phyloP scores from a whole-genome alignment of 306 rosid species.

The Rubus idaeus region DNA sequence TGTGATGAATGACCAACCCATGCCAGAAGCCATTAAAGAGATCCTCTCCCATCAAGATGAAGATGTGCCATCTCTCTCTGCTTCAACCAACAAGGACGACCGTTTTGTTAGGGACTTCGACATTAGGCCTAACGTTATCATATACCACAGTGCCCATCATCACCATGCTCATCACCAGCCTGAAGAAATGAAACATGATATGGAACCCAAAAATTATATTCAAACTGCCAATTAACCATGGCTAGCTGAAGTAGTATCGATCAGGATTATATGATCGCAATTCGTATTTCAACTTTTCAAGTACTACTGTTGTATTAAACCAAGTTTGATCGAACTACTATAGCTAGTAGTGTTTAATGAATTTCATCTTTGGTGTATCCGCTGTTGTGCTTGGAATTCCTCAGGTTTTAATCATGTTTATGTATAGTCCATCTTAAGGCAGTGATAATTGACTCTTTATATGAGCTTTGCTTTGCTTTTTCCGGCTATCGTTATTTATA shows the following conservation, averaged over 20 bases:
- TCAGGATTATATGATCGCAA: neutral
- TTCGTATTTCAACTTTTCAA: neutral
- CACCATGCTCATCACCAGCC: constrained; percentile 1
- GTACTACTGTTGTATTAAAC: constrained; percentile 4
- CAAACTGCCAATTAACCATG: constrained; percentile 9
- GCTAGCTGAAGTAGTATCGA: constrained; percentile 5
- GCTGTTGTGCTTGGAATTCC: neutral
- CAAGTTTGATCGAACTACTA: neutral
- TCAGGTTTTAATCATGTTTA: neutral
- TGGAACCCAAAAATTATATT: constrained; percentile 3
- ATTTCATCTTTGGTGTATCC: neutral
- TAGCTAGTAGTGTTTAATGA: neutral
- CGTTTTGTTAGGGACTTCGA: constrained; percentile 47
- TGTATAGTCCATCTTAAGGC: constrained; percentile 6
- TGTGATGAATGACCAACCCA: constrained; percentile 56
- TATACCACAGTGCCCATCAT: constrained; percentile 39
- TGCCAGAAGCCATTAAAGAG: constrained; percentile 60
- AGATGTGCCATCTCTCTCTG: constrained; percentile 14
- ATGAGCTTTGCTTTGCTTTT: neutral
- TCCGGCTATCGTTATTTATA: neutral
- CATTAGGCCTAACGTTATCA: constrained; percentile 38
- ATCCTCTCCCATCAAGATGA: constrained; percentile 34
- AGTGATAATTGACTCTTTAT: neutral
- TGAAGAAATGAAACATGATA: constrained; percentile 1
- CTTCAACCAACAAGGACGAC: constrained; percentile 21